These are phyloP conservation scores for Raddia guianensis DNA, from an alignment of 176 grass and related monocot species.

Conservation along the genomic window DNA sequence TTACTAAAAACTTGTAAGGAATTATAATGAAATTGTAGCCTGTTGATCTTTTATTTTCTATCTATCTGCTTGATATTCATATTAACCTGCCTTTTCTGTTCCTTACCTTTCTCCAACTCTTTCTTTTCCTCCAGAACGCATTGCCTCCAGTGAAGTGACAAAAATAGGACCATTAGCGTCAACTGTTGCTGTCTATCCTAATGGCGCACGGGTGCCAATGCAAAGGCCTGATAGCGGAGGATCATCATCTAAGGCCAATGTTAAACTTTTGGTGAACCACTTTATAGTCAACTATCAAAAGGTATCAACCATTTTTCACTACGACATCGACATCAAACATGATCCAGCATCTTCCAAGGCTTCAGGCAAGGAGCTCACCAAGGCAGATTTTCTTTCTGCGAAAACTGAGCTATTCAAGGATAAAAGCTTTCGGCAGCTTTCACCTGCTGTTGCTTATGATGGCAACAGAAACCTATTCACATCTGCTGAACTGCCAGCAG, in stretches of 20 bases:
- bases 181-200: constrained; percentile 16
- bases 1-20: neutral
- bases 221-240: constrained; percentile 54
- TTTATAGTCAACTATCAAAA: constrained; percentile 50
- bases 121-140: constrained; percentile 36
- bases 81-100: neutral
- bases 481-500: constrained; percentile 46
- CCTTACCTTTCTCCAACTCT: constrained; percentile 16
- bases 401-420: constrained; percentile 65
- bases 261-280: constrained; percentile 57
- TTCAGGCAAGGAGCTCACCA: constrained; percentile 52
- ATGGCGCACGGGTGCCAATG: constrained; percentile 42
- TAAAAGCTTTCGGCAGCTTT: constrained; percentile 33
- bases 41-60: neutral
- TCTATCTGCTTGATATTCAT: neutral
- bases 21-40: neutral
- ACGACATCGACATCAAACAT: constrained; percentile 56
- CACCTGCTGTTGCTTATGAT: constrained; percentile 58
- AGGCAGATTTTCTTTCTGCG: constrained; percentile 50
- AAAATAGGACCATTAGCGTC: constrained; percentile 22
- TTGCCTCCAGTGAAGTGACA: constrained; percentile 19
- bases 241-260: neutral
- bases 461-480: constrained; percentile 57
- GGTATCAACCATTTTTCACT: constrained; percentile 50
- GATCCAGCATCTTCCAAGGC: constrained; percentile 33